phyloP scores from a whole-genome alignment of 1,139 yeast genomes.

The Meyerozyma elateridarum region DNA sequence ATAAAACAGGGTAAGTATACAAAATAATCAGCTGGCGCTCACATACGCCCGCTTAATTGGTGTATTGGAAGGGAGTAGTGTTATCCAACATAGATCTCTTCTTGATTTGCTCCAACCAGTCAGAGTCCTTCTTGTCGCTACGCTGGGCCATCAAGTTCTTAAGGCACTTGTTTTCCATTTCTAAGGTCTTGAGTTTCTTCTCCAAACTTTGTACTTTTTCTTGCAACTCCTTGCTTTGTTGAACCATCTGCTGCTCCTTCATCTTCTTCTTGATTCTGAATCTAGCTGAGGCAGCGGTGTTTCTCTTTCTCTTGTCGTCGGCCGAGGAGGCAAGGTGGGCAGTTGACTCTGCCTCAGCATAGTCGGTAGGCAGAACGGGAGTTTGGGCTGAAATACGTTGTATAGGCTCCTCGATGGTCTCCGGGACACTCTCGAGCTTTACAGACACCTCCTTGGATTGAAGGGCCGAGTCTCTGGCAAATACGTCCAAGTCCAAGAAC shows the following conservation, averaged over 20 bases:
- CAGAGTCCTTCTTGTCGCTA: constrained; percentile 37
- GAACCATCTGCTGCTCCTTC: constrained; percentile 57
- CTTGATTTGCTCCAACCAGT: constrained; percentile 38
- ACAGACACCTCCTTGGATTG: constrained; percentile 8
- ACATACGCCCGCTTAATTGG: constrained; percentile 18
- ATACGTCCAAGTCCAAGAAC: constrained; percentile 45
- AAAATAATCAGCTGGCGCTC: too few relatives aligned
- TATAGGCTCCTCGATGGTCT: constrained; percentile 14
- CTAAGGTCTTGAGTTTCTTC: constrained; percentile 45
- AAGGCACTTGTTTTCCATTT: constrained; percentile 77
- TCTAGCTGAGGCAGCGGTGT: constrained; percentile 61
- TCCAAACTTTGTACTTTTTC: constrained; percentile 37
- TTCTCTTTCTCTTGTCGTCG: constrained; percentile 49
- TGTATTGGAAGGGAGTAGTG: constrained; percentile 20
- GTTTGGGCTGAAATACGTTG: constrained; percentile 7
- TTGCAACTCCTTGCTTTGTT: constrained; percentile 40
- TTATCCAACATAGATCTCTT: constrained; percentile 26
- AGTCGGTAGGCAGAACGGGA: constrained; percentile 4
- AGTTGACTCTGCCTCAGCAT: not conserved
- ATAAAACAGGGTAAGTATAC: too few relatives aligned
- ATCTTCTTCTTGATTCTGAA: constrained; percentile 58
- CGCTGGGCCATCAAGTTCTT: constrained; percentile 46
- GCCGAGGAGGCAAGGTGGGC: constrained; percentile 13
- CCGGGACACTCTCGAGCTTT: constrained; percentile 9
- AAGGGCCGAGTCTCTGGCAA: constrained; percentile 22